Conservation (phyloP, 202 grass and related monocot genomes). For the Schoenoplectus tabernaemontani region DNA sequence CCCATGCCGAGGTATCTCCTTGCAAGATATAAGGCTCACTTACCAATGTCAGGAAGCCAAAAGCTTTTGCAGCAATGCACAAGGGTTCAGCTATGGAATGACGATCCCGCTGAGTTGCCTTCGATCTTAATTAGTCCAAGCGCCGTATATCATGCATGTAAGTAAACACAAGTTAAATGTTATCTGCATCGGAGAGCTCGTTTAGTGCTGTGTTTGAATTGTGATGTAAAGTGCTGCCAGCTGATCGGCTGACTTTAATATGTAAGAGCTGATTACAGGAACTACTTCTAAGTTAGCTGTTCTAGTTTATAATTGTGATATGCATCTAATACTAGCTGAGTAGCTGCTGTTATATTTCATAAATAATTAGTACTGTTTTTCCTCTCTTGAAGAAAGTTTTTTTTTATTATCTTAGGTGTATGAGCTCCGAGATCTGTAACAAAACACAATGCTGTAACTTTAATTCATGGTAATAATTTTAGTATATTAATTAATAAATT, state of each 20-base stretch:
- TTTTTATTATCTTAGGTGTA: no score
- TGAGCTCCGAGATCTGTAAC: neutral
- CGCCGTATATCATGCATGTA: neutral
- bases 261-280: neutral
- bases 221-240: neutral
- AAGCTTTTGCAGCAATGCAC: conserved; percentile 24
- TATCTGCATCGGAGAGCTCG: neutral
- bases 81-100: conserved; percentile 6
- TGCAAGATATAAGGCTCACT: conserved; percentile 25
- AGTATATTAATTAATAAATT: neutral
- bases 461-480: neutral
- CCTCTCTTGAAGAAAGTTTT: neutral
- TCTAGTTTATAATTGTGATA: neutral
- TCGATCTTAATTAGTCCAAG: neutral
- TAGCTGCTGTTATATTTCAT: neutral
- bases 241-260: neutral
- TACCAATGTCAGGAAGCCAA: conserved; percentile 15
- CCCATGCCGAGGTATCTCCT: conserved; percentile 13
- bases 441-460: neutral
- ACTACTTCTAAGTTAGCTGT: neutral
- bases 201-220: neutral
- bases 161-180: neutral
- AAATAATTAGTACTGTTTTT: neutral
- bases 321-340: neutral
- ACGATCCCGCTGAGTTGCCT: conserved; percentile 18